A percentile compares a stretch with the other conserved stretches of the same genome.
These are phyloP conservation scores for Chytriomyces hyalinus DNA, from an alignment of 192 early-diverging fungal genomes.

Conservation along the genomic window DNA sequence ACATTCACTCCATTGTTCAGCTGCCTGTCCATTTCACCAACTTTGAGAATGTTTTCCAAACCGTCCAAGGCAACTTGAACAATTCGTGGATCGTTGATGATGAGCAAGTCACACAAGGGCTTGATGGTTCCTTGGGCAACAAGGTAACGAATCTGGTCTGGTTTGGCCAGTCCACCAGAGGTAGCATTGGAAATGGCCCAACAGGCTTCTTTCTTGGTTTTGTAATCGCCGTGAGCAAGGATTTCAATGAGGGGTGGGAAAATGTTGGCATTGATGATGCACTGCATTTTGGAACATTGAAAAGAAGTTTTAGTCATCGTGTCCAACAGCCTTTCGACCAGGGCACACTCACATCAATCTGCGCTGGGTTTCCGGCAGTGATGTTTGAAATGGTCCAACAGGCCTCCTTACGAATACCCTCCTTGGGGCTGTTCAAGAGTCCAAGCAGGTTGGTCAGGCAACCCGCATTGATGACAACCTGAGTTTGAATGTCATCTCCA, in stretches of 20 bases:
- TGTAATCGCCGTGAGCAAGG: constrained; percentile 89
- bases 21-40: constrained; percentile 84
- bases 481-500: constrained; percentile 96
- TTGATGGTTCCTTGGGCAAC: constrained; percentile 92
- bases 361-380: constrained; percentile 90
- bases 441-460: constrained; percentile 77
- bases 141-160: constrained; percentile 91
- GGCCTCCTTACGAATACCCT: constrained; percentile 97
- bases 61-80: constrained; percentile 96
- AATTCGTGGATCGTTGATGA: constrained; percentile 92
- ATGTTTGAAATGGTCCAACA: constrained; percentile 99
- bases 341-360: constrained; percentile 80
- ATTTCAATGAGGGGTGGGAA: constrained; percentile 90
- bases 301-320: neutral
- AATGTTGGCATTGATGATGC: constrained; percentile 93
- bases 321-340: neutral
- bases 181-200: constrained; percentile 99
- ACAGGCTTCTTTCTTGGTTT: constrained; percentile 99
- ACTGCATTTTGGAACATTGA: constrained; percentile 49
- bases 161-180: constrained; percentile 85
- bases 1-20: constrained; percentile 73
- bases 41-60: constrained; percentile 96
- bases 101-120: constrained; percentile 92
- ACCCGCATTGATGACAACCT: constrained; percentile 90
- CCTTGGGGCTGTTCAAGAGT: constrained; percentile 87